Percentiles rank a stretch among this genome's conserved stretches.
phyloP scores from a whole-genome alignment of 768 basidiomycete genomes.

The Mycena chlorophos region DNA sequence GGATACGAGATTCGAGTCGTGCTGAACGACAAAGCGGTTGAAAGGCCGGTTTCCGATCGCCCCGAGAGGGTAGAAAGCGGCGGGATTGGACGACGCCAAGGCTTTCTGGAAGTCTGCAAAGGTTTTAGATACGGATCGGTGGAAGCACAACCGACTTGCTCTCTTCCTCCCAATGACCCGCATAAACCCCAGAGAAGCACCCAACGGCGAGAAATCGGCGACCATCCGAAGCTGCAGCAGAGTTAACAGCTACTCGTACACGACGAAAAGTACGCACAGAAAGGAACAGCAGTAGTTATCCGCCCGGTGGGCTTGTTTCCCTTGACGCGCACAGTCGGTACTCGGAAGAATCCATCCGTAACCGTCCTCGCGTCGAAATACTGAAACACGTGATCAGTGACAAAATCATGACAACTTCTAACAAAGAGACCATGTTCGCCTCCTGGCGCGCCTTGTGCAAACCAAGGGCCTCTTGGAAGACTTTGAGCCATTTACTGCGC shows the following conservation, averaged over 20 bases:
- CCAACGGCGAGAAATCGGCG: conserved; percentile 64
- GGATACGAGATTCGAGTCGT: conserved; percentile 55
- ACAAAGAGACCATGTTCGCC: conserved; percentile 61
- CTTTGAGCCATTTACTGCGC: conserved; percentile 63
- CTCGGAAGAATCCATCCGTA: conserved; percentile 63
- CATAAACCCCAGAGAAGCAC: conserved; percentile 70
- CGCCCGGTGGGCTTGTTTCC: conserved; percentile 51
- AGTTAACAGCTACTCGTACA: neutral
- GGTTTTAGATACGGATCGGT: conserved; percentile 1
- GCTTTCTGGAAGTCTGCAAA: conserved; percentile 58
- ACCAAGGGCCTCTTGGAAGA: conserved; percentile 61
- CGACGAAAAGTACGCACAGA: conserved; percentile 43
- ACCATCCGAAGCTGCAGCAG: conserved; percentile 44
- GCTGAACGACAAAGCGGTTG: conserved; percentile 69
- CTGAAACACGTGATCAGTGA: conserved; percentile 37
- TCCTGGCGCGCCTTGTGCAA: conserved; percentile 68
- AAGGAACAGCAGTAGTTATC: conserved; percentile 59
- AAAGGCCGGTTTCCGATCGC: conserved; percentile 42
- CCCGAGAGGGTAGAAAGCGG: conserved; percentile 58
- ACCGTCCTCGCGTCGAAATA: conserved; percentile 64
- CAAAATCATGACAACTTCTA: neutral
- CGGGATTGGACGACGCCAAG: conserved; percentile 50
- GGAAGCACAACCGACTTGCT: conserved; percentile 39
- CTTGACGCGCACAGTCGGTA: conserved; percentile 37
- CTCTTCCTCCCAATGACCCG: conserved; percentile 53